Evolutionary conservation across 2,329 filamentous ascomycete genomes (phyloP).

Genomic region (Leptographium procerum): DNA sequence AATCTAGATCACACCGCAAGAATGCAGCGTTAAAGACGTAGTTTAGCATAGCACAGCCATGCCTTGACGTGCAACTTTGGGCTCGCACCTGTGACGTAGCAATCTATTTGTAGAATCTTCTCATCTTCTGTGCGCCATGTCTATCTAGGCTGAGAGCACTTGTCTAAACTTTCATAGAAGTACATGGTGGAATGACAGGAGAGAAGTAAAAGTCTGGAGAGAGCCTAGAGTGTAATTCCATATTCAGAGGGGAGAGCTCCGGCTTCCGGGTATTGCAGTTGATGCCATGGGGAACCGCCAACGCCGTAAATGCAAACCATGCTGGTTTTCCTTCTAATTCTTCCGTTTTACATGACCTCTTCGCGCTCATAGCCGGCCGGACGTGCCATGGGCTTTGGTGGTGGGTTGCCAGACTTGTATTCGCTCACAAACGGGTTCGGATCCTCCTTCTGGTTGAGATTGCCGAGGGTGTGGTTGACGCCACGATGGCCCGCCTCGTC

Average conservation of each 20-base stretch:
- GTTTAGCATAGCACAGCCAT: too few species aligned
- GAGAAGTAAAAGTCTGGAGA: not conserved
- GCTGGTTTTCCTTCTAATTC: not conserved
- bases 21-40: too few species aligned
- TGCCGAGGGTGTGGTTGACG: constrained; percentile 90
- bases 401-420: constrained; percentile 57
- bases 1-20: too few species aligned
- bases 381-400: constrained; percentile 55
- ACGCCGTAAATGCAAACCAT: not conserved
- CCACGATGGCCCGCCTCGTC: constrained; percentile 77
- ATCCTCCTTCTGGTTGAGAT: constrained; percentile 73
- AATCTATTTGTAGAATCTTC: too few species aligned
- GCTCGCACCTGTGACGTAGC: too few species aligned
- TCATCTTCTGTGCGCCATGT: too few species aligned
- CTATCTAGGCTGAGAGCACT: too few species aligned
- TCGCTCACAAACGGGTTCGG: constrained; percentile 85
- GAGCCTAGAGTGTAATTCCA: not conserved
- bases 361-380: constrained; percentile 70
- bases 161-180: too few species aligned
- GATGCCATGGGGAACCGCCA: too few species aligned
- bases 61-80: too few species aligned
- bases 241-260: not conserved
- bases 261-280: not conserved
- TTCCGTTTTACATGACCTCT: constrained; percentile 57
- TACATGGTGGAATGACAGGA: not conserved